Evolutionary conservation across 2,329 filamentous ascomycete genomes (phyloP), one percentile per base, ranked within the genome.

Genomic region (Coleophoma cylindrospora): DNA sequence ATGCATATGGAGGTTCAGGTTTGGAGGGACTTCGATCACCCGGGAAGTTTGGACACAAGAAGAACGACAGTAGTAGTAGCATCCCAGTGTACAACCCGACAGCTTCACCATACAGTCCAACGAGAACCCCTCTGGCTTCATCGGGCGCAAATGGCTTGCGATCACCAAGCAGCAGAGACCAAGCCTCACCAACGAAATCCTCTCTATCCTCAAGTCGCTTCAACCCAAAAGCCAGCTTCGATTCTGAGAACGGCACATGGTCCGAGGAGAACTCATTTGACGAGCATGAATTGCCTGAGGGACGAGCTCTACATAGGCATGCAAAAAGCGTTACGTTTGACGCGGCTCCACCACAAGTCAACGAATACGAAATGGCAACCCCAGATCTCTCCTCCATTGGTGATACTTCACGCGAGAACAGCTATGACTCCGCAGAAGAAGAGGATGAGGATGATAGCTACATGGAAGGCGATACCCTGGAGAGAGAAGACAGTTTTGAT

Each of bases 291-390:
- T 72, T 86, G 14, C 80, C 83, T 34, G 80, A 80, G 7, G 85
- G 87, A 48, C 83, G 81, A 57, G 79, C 77, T 12, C 76, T 91
- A 40, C 87, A 90, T 65, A 87, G 91, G 48, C 89, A 96, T 69
- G 85, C 90, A 44, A 99, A 99, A 76, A 96, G 91, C 62, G 94
- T 99, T 51, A 99, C 92, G 1, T 99, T 99, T 66, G 91, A 97
- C 70, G 87, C 86, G 36, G 91, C 89, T 2, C 92, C 92, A 19
- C 94, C 94, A 21, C 89, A 95, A 65, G 80, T 99, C 62, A 96
- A 97, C 65, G 94, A 99, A 70, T 99, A 97, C 67, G 94, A 97
- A 70, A 91, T 96, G 87, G 88, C 90, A 34, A 99, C 94, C 2
- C 94, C 94, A 11, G 94, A 96, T 64, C 81, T 95, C n/a, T 96